These are phyloP conservation scores for Cajanus cajan DNA, from an alignment of 306 rosid species.

Conservation along the genomic window DNA sequence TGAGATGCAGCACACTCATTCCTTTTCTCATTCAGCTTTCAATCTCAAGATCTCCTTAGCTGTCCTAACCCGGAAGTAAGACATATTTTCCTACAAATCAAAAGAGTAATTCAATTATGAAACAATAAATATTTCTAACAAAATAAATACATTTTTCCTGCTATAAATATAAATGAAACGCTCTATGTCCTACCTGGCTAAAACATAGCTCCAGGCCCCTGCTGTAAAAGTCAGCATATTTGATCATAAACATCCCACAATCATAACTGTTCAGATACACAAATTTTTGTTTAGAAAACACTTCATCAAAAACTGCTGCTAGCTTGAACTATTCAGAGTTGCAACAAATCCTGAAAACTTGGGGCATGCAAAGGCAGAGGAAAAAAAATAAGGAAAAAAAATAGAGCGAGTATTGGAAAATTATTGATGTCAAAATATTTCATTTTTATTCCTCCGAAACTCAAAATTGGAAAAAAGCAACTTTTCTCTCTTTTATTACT, in stretches of 20 bases:
- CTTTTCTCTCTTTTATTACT: no score
- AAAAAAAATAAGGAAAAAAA: constrained; percentile 2
- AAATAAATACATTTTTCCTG: background rate
- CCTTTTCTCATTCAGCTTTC: constrained; percentile 71
- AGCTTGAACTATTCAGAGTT: constrained; percentile 2
- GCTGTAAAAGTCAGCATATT: constrained; percentile 93
- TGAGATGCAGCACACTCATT: background rate
- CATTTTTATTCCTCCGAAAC: background rate
- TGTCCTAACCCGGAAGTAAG: constrained; percentile 86
- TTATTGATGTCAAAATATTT: background rate
- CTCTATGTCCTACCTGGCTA: constrained; percentile 65
- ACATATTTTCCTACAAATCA: constrained; percentile 73
- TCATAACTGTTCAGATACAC: constrained; percentile 61
- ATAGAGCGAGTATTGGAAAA: background rate
- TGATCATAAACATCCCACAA: constrained; percentile 93
- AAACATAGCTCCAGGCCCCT: constrained; percentile 84
- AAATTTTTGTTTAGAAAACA: constrained; percentile 16
- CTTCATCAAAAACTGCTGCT: background rate
- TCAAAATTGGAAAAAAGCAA: constrained; percentile 12
- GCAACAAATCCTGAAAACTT: background rate
- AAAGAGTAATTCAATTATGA: constrained; percentile 26
- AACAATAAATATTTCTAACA: background rate
- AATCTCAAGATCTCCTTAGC: constrained; percentile 79
- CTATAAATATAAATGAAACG: constrained; percentile 5
- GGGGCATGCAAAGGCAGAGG: background rate